These are phyloP conservation scores for Fusarium globosum DNA, from an alignment of 2,329 filamentous ascomycete species.

Conservation along the genomic window DNA sequence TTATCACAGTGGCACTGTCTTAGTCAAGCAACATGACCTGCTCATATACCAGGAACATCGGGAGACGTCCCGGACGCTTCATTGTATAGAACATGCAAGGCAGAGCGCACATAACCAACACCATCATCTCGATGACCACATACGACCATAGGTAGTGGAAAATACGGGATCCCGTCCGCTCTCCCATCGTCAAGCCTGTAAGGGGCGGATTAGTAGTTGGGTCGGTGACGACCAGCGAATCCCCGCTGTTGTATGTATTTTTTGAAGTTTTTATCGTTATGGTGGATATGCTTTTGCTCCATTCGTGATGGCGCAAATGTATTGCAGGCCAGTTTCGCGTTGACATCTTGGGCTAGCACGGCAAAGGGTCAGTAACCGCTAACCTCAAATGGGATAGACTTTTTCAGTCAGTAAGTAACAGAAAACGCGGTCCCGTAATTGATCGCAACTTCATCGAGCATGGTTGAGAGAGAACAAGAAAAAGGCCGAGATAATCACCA, in stretches of 20 bases:
- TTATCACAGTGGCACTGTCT: not conserved
- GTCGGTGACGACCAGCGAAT: conserved; percentile 1
- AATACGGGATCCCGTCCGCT: conserved; percentile 5
- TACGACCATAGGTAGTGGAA: conserved; percentile 3
- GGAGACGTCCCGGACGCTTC: conserved; percentile 9
- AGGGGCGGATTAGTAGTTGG: conserved; percentile 6
- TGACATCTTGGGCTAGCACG: not conserved
- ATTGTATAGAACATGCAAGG: not conserved
- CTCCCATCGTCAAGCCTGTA: not conserved
- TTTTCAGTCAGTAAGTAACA: not conserved
- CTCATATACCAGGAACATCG: conserved; percentile 8
- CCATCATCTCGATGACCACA: not conserved
- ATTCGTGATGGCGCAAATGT: not conserved
- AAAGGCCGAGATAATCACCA: rapidly evolving
- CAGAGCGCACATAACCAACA: not conserved
- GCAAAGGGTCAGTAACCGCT: too few relatives aligned
- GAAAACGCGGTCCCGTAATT: not conserved
- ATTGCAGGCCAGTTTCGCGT: not conserved
- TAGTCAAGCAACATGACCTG: not conserved
- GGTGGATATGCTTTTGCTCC: not conserved
- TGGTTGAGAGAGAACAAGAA: not conserved
- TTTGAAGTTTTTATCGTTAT: not conserved
- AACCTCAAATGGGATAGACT: not conserved
- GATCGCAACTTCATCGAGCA: not conserved
- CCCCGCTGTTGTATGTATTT: conserved; percentile 1